Base-by-base conservation (phyloP, 306 rosid species). In the Vachellia collinsii region DNA sequence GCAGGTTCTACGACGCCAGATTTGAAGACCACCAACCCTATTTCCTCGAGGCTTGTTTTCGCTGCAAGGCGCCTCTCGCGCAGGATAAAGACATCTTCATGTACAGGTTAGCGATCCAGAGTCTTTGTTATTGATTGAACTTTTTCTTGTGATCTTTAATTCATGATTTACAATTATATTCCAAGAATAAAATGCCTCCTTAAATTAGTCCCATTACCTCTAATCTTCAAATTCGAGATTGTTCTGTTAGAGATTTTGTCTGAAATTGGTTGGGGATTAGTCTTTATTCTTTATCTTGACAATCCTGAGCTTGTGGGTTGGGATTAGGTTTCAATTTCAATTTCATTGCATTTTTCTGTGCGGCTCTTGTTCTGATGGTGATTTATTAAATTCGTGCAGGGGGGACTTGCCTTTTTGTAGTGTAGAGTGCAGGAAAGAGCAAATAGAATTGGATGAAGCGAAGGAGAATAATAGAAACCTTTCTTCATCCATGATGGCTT, bases 401-500 rank as follows among this genome's bases (percentile, higher is more conserved):
- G 99, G 98, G 36, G 99, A 95, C 64, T 89, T 91, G 1, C 99
- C 99, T 16, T 95, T 95, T 81, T 95, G 99, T 39, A 95, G 97
- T 58, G 97, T 89, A 79, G 98, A 93, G 77, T 95, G 99, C 72
- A 89, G 99, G 64, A 85, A 75, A n/a, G 96, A 91, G 61, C 98
- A 95, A 73, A 95, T 95, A 23, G 96, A 91, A 34, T 77, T 41
- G 0, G 98, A 95, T 41, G 98, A 95, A 81, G 84, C 87, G n/a
- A n/a, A 88, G 17, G 99, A 93, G 34, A 29, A 1, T 87, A 88
- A 93, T 8, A 36, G 80, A 80, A 93, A 80, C 23, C 82, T 87
- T 38, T 84, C 94, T 38, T 89, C 94, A 39, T 93, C 99, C 0
- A 77, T 90, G 90, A 90, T 87, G 64, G 92, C 94, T 0, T 66